A percentile compares a stretch with the other conserved stretches of the same genome.
Conservation (phyloP, 1,284 basidiomycete species). For the Puccinia polysora region DNA sequence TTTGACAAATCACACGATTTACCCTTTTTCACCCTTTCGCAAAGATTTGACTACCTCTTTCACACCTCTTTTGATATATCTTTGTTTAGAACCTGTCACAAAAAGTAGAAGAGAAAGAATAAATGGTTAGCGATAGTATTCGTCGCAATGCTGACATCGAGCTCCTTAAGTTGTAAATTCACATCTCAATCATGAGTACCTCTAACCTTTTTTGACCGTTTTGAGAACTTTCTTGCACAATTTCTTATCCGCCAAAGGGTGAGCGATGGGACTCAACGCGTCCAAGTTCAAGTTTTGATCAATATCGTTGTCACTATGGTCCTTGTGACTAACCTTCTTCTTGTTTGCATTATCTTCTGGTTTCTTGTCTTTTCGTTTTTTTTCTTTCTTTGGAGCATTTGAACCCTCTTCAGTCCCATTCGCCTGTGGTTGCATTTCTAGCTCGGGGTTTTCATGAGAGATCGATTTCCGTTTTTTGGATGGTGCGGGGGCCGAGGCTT, state of each 20-base stretch:
- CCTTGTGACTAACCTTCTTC: too few relatives aligned
- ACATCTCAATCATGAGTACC: too few relatives aligned
- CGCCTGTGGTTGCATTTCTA: too few relatives aligned
- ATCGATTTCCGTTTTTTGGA: too few relatives aligned
- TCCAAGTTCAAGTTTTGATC: conserved; percentile 54
- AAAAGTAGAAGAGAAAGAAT: neutral
- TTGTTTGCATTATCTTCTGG: too few relatives aligned
- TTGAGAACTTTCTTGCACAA: conserved; percentile 86
- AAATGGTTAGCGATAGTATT: conserved; percentile 17
- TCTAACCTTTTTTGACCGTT: conserved; percentile 88
- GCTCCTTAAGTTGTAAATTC: too few relatives aligned
- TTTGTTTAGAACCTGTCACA: conserved; percentile 71
- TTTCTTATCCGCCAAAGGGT: conserved; percentile 84
- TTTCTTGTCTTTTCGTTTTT: too few relatives aligned
- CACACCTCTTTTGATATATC: conserved; percentile 88
- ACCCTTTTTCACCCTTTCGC: conserved; percentile 91
- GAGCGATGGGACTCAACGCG: conserved; percentile 81
- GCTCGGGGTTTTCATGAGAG: too few relatives aligned
- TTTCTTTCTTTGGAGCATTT: too few relatives aligned
- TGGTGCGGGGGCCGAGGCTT: too few relatives aligned
- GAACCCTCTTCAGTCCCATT: too few relatives aligned
- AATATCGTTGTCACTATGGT: conserved; percentile 1
- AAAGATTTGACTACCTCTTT: conserved; percentile 96
- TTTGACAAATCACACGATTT: conserved; percentile 50
- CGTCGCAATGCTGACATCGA: conserved; percentile 46